Evolutionary conservation across 1,284 basidiomycete species (phyloP).

Genomic region (Sutorius eximius): DNA sequence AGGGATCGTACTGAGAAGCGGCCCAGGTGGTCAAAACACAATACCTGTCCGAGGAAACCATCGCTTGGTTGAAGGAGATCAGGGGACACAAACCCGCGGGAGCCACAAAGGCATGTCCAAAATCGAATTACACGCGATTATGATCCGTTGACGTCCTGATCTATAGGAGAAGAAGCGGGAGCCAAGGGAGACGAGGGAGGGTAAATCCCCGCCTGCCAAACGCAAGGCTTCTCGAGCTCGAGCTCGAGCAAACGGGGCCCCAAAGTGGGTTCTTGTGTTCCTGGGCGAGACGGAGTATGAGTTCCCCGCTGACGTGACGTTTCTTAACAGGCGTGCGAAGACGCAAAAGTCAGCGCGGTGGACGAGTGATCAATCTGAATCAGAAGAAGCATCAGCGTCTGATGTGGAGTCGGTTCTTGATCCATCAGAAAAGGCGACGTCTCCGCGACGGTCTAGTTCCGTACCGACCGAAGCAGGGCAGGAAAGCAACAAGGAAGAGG

Average conservation of each 20-base stretch:
- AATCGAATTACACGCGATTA: neutral
- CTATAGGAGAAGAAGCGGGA: constrained; percentile 38
- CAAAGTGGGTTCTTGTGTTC: constrained; percentile 39
- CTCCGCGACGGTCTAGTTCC: constrained; percentile 30
- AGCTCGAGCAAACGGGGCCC: constrained; percentile 38
- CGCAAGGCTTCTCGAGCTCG: constrained; percentile 42
- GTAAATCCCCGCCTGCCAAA: constrained; percentile 39
- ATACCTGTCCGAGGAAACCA: constrained; percentile 63
- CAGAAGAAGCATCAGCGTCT: constrained; percentile 35
- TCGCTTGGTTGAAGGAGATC: constrained; percentile 52
- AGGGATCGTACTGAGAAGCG: constrained; percentile 4
- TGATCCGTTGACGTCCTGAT: constrained; percentile 1
- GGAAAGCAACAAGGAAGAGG: constrained; percentile 35
- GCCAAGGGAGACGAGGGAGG: constrained; percentile 28
- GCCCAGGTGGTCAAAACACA: constrained; percentile 59
- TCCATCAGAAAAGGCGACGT: constrained; percentile 30
- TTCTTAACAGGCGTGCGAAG: constrained; percentile 34
- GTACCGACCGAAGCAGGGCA: constrained; percentile 26
- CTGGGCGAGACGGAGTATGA: neutral
- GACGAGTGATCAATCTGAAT: constrained; percentile 37
- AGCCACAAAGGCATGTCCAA: constrained; percentile 20
- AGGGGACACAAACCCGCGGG: constrained; percentile 22
- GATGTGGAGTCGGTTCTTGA: constrained; percentile 29
- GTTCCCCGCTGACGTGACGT: constrained; percentile 10
- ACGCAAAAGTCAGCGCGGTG: constrained; percentile 33